Percentiles rank a stretch among this genome's conserved stretches.
phyloP scores from a whole-genome alignment of 1,284 basidiomycete species.

The Ustilago vetiveriae region DNA sequence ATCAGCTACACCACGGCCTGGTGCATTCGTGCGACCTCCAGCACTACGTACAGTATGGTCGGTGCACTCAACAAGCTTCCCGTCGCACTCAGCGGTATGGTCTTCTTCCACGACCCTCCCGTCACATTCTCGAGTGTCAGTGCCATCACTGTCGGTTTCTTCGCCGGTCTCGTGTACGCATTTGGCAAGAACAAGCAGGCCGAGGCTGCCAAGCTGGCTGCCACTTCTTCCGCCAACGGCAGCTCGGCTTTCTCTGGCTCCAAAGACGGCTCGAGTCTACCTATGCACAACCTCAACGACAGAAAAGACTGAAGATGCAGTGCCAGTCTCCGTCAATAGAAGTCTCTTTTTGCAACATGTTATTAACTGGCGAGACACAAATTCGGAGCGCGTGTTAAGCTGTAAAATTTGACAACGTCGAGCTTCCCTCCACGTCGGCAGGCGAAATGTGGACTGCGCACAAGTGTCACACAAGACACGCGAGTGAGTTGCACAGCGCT shows the following conservation, averaged over 20 bases:
- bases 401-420: too few species aligned
- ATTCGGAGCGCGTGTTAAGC: too few species aligned
- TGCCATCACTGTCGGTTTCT: constrained; percentile 87
- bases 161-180: constrained; percentile 73
- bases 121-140: constrained; percentile 87
- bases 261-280: constrained; percentile 25
- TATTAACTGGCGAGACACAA: too few species aligned
- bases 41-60: constrained; percentile 99
- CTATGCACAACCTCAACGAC: constrained; percentile 47
- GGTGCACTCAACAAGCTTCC: constrained; percentile 98
- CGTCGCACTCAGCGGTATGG: constrained; percentile 73
- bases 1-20: constrained; percentile 99
- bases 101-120: constrained; percentile 74
- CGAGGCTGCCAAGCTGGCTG: constrained; percentile 47
- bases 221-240: constrained; percentile 46
- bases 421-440: too few species aligned
- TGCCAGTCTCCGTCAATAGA: not conserved
- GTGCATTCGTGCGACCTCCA: constrained; percentile 95
- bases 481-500: too few species aligned
- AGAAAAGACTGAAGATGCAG: constrained; percentile 23
- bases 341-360: too few species aligned
- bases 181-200: constrained; percentile 66
- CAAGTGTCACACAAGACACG: too few species aligned
- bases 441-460: not conserved
- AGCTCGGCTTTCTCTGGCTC: constrained; percentile 11